Evolutionary conservation across 2,329 filamentous ascomycete genomes (phyloP), one percentile per base, ranked within the genome.

Genomic region (Penicillium corylophilum): DNA sequence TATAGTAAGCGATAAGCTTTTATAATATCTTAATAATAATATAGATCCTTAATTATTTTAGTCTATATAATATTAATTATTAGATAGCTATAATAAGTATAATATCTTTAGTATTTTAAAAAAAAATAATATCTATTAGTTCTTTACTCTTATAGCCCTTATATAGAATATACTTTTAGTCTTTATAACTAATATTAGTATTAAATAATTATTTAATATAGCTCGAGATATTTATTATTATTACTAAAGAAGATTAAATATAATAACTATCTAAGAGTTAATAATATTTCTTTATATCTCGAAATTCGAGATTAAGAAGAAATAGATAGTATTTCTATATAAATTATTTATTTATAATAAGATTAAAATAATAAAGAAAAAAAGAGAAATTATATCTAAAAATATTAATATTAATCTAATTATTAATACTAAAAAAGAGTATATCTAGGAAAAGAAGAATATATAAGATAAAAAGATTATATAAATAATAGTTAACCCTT

Each of bases 201-300:
- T 26, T 18, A 48, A 54, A 40, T 10, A n/a, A 26, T 38, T 54
- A 16, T 54, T 54, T 33, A 50, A 54, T 29, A 45, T 15, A 35
- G 28, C 46, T 28, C 13, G 18, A 33, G 51, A 53, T 42, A 43
- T 53, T 26, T 53, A 29, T 29, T n/a, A 49, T 35, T 53, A 53
- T 40, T n/a, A 22, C 35, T 15, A 18, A 31, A 36, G 24, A 18
- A 26, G 15, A 28, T 38, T 46, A 46, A 36, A 26, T 24, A 38
- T 18, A 28, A 13, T 28, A 18, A 46, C 28, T 15, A 44, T 44
- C 10, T n/a, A 46, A 26, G 12, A 46, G 18, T 20, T 40, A 10
- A 46, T 46, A 22, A 46, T 46, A 22, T 40, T 46, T 22, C 33
- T 46, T 9, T 46, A 18, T 5, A 40, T 18, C 29, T 39, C 24